phyloP scores from a whole-genome alignment of 495 filamentous ascomycete genomes.

The Parathielavia appendiculata region DNA sequence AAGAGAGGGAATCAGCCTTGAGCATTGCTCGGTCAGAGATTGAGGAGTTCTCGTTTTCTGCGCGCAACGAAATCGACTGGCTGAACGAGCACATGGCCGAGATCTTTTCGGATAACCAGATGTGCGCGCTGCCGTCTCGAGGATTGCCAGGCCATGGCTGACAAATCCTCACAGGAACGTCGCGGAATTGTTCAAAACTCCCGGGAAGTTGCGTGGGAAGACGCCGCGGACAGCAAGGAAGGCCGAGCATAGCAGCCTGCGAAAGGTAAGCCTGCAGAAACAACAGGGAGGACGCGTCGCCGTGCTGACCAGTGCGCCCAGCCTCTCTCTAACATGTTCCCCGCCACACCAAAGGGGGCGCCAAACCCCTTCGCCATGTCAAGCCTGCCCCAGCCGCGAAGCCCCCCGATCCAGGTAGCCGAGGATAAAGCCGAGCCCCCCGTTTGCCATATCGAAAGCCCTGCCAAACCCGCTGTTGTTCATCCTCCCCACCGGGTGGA shows the following conservation, averaged over 20 bases:
- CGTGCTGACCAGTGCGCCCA: constrained; percentile 37
- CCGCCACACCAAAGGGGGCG: constrained; percentile 42
- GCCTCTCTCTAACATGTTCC: constrained; percentile 82
- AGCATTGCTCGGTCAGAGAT: constrained; percentile 58
- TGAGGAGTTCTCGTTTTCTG: constrained; percentile 84
- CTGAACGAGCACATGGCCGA: constrained; percentile 95
- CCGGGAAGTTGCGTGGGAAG: constrained; percentile 88
- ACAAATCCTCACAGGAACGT: constrained; percentile 57
- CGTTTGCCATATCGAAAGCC: constrained; percentile 25
- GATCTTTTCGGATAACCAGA: constrained; percentile 78
- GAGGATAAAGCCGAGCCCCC: constrained; percentile 24
- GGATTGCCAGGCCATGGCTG: background rate
- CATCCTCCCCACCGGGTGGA: constrained; percentile 18
- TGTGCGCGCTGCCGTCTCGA: constrained; percentile 49
- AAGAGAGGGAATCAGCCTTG: constrained; percentile 46
- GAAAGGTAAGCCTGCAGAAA: constrained; percentile 55
- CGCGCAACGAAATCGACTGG: constrained; percentile 89
- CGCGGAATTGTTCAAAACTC: constrained; percentile 91
- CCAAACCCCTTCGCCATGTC: constrained; percentile 43
- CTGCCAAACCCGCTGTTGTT: constrained; percentile 20
- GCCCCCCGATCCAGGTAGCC: constrained; percentile 38
- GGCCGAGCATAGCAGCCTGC: constrained; percentile 54
- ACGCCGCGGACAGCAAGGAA: constrained; percentile 82
- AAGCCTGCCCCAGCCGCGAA: constrained; percentile 31
- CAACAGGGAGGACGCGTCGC: constrained; percentile 5